phyloP scores from a whole-genome alignment of 176 grass and related monocot genomes.

The Musa beccarii region DNA sequence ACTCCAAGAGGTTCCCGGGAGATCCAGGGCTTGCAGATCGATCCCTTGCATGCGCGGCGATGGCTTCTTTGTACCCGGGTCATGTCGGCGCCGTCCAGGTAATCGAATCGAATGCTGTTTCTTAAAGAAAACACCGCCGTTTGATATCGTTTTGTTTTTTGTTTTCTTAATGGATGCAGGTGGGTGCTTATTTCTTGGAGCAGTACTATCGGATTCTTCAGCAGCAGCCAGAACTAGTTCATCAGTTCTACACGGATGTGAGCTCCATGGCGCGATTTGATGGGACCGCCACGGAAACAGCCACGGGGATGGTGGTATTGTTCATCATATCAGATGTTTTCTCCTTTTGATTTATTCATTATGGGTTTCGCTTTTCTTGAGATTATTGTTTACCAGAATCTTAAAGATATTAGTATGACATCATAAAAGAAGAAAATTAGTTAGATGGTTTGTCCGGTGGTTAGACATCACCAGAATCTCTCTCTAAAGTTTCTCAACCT shows the following conservation, averaged over 20 bases:
- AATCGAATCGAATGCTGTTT: background rate
- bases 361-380: background rate
- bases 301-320: constrained; percentile 34
- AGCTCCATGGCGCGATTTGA: constrained; percentile 45
- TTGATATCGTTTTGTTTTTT: background rate
- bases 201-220: constrained; percentile 57
- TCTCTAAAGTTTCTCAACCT: too few species aligned
- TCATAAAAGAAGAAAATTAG: too few species aligned
- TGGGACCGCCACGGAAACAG: constrained; percentile 33
- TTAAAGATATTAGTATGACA: too few species aligned
- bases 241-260: constrained; percentile 41
- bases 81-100: constrained; percentile 39
- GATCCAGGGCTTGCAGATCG: constrained; percentile 1
- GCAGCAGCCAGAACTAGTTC: constrained; percentile 33
- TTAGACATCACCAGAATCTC: too few species aligned
- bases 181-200: constrained; percentile 46
- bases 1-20: background rate
- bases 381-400: background rate
- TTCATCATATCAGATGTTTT: background rate
- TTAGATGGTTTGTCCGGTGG: too few species aligned
- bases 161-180: constrained; percentile 23
- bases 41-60: background rate
- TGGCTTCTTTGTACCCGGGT: constrained; percentile 12
- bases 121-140: background rate
- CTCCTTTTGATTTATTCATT: background rate